Evolutionary conservation across 495 filamentous ascomycete species (phyloP).

Genomic region (Penicillium pulvis): DNA sequence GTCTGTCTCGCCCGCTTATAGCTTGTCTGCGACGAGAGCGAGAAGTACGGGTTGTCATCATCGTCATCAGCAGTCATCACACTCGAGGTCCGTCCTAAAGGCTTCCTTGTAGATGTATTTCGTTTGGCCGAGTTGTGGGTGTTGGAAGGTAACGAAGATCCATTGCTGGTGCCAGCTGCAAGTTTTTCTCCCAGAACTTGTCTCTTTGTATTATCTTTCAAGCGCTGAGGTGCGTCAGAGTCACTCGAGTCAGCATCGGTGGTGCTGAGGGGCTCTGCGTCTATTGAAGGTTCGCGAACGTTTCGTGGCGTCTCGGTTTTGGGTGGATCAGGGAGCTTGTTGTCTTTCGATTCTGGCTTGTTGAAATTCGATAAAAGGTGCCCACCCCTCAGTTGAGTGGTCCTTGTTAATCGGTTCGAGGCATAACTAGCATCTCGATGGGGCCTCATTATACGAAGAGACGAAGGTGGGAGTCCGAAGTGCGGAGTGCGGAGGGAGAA

Average conservation of each 20-base stretch:
- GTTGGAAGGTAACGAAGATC: background rate
- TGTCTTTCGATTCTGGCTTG: conserved; percentile 6
- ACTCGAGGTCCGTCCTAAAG: background rate
- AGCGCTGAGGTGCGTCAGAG: background rate
- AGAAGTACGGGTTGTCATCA: background rate
- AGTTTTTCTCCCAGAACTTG: background rate
- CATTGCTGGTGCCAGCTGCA: background rate
- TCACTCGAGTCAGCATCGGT: background rate
- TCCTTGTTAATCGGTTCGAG: conserved; percentile 20
- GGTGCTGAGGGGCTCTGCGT: background rate
- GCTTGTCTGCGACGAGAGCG: background rate
- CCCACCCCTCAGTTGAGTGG: background rate
- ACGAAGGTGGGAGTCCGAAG: background rate
- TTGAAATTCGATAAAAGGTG: conserved; percentile 32
- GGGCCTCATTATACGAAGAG: conserved; percentile 18
- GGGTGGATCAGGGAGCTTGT: conserved; percentile 6
- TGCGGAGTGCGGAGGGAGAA: conserved; percentile 4
- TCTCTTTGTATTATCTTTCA: background rate
- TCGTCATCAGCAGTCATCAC: background rate
- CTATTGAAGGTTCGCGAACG: background rate
- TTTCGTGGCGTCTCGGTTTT: background rate
- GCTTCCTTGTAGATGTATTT: background rate
- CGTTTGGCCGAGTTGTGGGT: background rate
- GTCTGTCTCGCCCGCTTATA: conserved; percentile 24
- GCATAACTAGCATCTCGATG: conserved; percentile 27